phyloP scores from a whole-genome alignment of 371 early-diverging fungal species.

The Apophysomyces sp. region DNA sequence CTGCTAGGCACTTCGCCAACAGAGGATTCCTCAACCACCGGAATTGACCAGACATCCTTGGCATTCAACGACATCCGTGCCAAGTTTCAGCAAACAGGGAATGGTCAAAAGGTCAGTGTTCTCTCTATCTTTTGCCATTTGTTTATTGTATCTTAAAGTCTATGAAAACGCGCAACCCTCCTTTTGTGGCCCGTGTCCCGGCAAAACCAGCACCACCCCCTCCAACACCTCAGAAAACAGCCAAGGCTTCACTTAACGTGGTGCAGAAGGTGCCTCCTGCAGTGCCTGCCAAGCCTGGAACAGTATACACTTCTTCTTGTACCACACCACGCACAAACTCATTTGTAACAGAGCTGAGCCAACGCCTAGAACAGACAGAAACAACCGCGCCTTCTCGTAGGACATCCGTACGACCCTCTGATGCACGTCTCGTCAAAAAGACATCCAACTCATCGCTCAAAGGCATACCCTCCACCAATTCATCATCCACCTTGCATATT shows the following conservation, averaged over 20 bases:
- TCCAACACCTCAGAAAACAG: neutral
- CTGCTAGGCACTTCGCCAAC: neutral
- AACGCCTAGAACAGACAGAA: constrained; percentile 29
- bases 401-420: neutral
- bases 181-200: neutral
- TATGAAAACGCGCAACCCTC: neutral
- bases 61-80: constrained; percentile 47
- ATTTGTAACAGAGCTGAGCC: constrained; percentile 34
- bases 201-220: neutral
- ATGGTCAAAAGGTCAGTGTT: neutral
- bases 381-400: neutral
- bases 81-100: constrained; percentile 30
- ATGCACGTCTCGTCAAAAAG: neutral
- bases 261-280: neutral
- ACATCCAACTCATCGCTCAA: constrained; percentile 5
- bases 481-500: constrained; percentile 15
- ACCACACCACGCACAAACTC: constrained; percentile 23
- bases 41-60: constrained; percentile 28
- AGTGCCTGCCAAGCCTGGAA: constrained; percentile 5
- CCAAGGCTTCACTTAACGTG: neutral
- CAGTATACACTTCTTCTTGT: constrained; percentile 4
- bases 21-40: neutral
- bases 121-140: neutral
- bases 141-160: neutral
- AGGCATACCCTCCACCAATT: neutral